Conservation (phyloP, 2,329 filamentous ascomycete species). For the Bipolaris oryzae region DNA sequence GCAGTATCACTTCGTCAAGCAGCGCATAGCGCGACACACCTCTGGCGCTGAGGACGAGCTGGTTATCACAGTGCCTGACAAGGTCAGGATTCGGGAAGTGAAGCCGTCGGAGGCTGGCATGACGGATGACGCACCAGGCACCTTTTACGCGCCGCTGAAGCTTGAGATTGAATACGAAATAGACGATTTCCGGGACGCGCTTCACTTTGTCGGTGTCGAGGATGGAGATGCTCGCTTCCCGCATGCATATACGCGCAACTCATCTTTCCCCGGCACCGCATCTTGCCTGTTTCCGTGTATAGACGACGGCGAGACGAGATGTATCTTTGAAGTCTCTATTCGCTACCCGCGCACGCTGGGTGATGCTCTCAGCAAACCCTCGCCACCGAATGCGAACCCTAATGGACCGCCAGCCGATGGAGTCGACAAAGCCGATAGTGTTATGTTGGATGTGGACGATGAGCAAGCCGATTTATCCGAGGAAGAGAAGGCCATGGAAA, state of each 20-base stretch:
- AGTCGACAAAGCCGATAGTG: conserved; percentile 40
- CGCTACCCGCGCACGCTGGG: conserved; percentile 85
- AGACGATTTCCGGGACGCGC: conserved; percentile 77
- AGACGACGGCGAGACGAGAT: conserved; percentile 80
- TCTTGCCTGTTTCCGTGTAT: conserved; percentile 92
- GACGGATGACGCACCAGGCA: conserved; percentile 32
- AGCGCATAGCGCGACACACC: conserved; percentile 66
- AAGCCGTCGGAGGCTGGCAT: conserved; percentile 56
- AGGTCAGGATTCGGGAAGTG: conserved; percentile 66
- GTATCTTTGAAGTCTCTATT: conserved; percentile 86
- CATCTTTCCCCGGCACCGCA: conserved; percentile 75
- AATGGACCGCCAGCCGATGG: conserved; percentile 22
- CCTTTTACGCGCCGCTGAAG: conserved; percentile 63
- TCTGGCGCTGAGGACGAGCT: conserved; percentile 63
- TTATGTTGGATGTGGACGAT: conserved; percentile 44
- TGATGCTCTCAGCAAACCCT: conserved; percentile 63
- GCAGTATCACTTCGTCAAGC: conserved; percentile 79
- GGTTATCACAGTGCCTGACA: conserved; percentile 63
- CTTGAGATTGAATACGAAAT: conserved; percentile 78
- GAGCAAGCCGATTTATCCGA: conserved; percentile 61
- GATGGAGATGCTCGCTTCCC: conserved; percentile 82
- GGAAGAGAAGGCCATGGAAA: conserved; percentile 85
- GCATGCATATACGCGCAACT: conserved; percentile 88
- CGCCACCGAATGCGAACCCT: conserved; percentile 25
- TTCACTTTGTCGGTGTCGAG: conserved; percentile 89